A percentile compares a stretch with the other conserved stretches of the same genome.
phyloP scores from a whole-genome alignment of 2,329 filamentous ascomycete genomes.

The Ceratocystis cubensis region DNA sequence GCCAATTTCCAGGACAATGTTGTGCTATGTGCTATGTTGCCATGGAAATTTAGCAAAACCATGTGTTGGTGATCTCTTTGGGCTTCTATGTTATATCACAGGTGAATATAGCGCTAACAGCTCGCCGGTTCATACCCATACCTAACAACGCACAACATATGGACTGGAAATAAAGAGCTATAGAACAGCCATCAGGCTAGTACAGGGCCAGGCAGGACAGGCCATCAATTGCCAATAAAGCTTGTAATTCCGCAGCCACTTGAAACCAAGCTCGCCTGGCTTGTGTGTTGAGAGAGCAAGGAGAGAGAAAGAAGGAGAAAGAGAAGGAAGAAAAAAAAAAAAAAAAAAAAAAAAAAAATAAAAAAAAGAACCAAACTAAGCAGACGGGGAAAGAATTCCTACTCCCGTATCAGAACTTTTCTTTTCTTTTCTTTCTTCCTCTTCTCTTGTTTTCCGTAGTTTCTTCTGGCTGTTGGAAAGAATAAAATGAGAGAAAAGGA shows the following conservation, averaged over 20 bases:
- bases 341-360: too few species aligned
- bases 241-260: not conserved
- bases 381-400: not conserved
- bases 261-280: not conserved
- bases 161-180: not conserved
- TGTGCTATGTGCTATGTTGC: not conserved
- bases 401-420: not conserved
- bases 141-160: not conserved
- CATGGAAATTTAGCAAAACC: too few species aligned
- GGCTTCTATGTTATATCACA: not conserved
- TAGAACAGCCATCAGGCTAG: not conserved
- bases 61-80: too few species aligned
- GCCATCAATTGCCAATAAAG: not conserved
- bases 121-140: not conserved
- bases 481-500: conserved; percentile 5
- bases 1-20: not conserved
- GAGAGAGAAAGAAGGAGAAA: too few species aligned
- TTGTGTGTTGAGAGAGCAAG: too few species aligned
- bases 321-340: too few species aligned
- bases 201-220: not conserved
- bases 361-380: not conserved
- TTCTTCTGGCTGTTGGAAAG: not conserved
- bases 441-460: not conserved
- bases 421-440: not conserved
- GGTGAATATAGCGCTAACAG: conserved; percentile 2